A percentile compares a stretch with the other conserved stretches of the same genome.
Conservation (phyloP, 805 yeast genomes). For the Yamadazyma sp. region DNA sequence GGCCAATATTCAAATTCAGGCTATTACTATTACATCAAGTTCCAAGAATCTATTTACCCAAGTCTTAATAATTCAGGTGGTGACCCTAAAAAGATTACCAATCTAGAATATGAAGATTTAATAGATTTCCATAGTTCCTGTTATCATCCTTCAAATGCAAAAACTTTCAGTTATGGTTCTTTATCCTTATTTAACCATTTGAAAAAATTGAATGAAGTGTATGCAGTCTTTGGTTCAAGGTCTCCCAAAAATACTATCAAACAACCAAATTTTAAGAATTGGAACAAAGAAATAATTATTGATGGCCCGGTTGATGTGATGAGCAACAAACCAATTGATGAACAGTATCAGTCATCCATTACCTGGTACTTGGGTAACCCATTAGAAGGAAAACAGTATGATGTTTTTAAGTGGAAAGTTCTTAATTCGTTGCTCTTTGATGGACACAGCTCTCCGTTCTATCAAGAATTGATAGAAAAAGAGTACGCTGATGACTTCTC, state of each 20-base stretch:
- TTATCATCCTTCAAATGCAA: conserved; percentile 90
- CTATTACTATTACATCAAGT: conserved; percentile 79
- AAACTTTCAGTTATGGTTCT: conserved; percentile 84
- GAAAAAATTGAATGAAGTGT: conserved; percentile 50
- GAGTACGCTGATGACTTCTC: conserved; percentile 84
- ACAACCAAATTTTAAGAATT: conserved; percentile 36
- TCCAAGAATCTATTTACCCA: conserved; percentile 80
- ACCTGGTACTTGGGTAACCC: conserved; percentile 89
- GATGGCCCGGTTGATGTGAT: conserved; percentile 72
- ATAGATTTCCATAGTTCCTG: conserved; percentile 68
- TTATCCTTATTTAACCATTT: conserved; percentile 63
- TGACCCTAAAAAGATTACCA: conserved; percentile 79
- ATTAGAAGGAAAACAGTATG: conserved; percentile 45
- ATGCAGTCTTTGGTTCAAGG: conserved; percentile 53
- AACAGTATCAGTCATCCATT: conserved; percentile 75
- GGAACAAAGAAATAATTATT: conserved; percentile 27
- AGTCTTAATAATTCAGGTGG: conserved; percentile 91
- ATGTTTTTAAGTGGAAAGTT: conserved; percentile 68
- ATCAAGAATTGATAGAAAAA: conserved; percentile 80
- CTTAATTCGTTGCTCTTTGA: conserved; percentile 71
- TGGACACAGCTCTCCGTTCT: conserved; percentile 90
- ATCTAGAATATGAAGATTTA: conserved; percentile 69
- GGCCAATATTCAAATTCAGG: conserved; percentile 91
- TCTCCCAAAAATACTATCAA: conserved; percentile 24
- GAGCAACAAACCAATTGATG: conserved; percentile 54